Conservation (phyloP, 805 yeast genomes). For the Yamadazyma tumulicola region DNA sequence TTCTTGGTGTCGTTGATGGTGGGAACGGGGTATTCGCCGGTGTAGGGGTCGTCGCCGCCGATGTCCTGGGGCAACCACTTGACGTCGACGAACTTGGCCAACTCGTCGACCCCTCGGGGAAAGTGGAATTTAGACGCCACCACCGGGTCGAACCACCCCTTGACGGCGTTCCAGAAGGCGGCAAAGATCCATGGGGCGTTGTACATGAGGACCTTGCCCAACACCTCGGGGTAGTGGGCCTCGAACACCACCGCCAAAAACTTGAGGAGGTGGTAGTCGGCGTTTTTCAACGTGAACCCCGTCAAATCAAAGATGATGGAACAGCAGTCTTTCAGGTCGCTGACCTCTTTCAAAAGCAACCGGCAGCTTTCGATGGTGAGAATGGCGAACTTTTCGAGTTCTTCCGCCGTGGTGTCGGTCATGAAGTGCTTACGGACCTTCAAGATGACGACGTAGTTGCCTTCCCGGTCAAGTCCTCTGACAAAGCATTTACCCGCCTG, state of each 20-base stretch:
- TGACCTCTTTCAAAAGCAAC: constrained; percentile 51
- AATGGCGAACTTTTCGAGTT: constrained; percentile 72
- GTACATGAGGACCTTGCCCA: constrained; percentile 81
- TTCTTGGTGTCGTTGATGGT: constrained; percentile 51
- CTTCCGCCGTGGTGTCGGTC: constrained; percentile 57
- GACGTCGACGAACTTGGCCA: constrained; percentile 57
- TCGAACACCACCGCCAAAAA: constrained; percentile 87
- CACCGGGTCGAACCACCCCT: constrained; percentile 94
- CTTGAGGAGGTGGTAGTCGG: constrained; percentile 90
- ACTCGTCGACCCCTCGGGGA: constrained; percentile 66
- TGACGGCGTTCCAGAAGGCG: constrained; percentile 90
- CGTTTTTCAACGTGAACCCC: constrained; percentile 83
- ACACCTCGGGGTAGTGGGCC: constrained; percentile 93
- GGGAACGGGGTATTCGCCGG: constrained; percentile 64
- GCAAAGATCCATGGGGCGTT: constrained; percentile 97
- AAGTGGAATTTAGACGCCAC: constrained; percentile 89
- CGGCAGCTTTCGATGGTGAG: constrained; percentile 80
- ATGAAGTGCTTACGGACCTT: constrained; percentile 69
- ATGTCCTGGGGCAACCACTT: constrained; percentile 62
- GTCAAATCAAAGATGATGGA: constrained; percentile 82
- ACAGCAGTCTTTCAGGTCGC: constrained; percentile 59
- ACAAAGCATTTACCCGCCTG: constrained; percentile 67
- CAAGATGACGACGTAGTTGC: constrained; percentile 78
- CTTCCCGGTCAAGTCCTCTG: constrained; percentile 67
- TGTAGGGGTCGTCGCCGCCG: constrained; percentile 69